Conservation (phyloP, 2,329 filamentous ascomycete species). For the Aspergillus latus region DNA sequence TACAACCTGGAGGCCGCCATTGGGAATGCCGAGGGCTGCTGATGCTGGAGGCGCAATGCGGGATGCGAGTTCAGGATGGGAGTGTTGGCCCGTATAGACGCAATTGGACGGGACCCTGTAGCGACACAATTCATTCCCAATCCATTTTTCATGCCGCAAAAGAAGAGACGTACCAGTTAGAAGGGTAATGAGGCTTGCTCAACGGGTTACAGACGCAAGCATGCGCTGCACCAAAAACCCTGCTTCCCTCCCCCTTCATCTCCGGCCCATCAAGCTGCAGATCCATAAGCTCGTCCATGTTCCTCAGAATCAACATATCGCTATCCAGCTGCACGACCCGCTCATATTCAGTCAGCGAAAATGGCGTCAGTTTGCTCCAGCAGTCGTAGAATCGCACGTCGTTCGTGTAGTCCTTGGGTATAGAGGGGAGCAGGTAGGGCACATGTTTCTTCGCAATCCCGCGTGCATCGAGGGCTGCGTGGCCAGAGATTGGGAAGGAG, state of each 20-base stretch:
- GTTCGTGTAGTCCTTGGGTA: slow-evolving; percentile 66
- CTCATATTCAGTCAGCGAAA: slow-evolving; percentile 72
- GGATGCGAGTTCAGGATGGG: slow-evolving; percentile 21
- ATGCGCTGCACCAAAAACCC: slow-evolving; percentile 57
- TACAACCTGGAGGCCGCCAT: slow-evolving; percentile 64
- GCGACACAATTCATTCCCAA: too few species aligned
- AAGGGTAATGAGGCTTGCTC: slow-evolving; percentile 17
- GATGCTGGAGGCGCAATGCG: slow-evolving; percentile 49
- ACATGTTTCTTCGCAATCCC: slow-evolving; percentile 69
- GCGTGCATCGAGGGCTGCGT: slow-evolving; percentile 66
- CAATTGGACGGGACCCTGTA: slow-evolving; percentile 55
- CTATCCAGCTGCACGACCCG: slow-evolving; percentile 82
- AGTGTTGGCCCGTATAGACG: slow-evolving; percentile 61
- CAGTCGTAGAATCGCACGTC: slow-evolving; percentile 86
- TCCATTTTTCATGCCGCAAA: too few species aligned
- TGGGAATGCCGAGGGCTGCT: slow-evolving; percentile 58
- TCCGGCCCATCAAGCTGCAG: slow-evolving; percentile 64
- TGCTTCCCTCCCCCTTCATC: neutral
- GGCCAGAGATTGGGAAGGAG: slow-evolving; percentile 67
- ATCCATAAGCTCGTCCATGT: slow-evolving; percentile 95
- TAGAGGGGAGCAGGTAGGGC: slow-evolving; percentile 68
- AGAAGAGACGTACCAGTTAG: too few species aligned
- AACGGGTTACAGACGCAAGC: slow-evolving; percentile 23
- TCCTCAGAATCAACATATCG: slow-evolving; percentile 79
- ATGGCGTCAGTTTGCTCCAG: slow-evolving; percentile 83